Percentiles rank a stretch among this genome's conserved stretches.
Evolutionary conservation across 1,284 basidiomycete genomes (phyloP).

Genomic region (Exsudoporus floridanus): DNA sequence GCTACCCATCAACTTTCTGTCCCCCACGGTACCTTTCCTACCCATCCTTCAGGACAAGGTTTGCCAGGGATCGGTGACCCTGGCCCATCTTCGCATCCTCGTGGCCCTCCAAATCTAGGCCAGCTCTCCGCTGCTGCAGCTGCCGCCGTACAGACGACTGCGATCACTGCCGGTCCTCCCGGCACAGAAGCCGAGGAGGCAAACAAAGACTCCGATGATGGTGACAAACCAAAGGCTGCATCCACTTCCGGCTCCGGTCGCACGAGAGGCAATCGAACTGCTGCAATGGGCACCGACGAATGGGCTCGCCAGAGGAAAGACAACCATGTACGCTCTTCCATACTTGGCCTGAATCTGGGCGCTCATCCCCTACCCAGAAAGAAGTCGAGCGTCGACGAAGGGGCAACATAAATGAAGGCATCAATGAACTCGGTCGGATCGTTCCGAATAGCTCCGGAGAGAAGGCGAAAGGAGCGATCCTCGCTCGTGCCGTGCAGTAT

Average conservation of each 20-base stretch:
- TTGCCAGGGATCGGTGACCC: slow-evolving; percentile 51
- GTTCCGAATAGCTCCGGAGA: slow-evolving; percentile 86
- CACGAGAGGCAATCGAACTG: slow-evolving; percentile 46
- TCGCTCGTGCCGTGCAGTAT: slow-evolving; percentile 82
- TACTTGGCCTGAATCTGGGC: neutral
- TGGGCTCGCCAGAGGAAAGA: slow-evolving; percentile 83
- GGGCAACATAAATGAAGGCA: slow-evolving; percentile 94
- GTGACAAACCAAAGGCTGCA: slow-evolving; percentile 24
- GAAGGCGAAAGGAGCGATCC: slow-evolving; percentile 86
- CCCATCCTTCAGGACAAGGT: slow-evolving; percentile 18
- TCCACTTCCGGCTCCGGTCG: slow-evolving; percentile 39
- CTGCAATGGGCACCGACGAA: slow-evolving; percentile 70
- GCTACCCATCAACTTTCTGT: slow-evolving; percentile 23
- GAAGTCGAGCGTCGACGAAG: slow-evolving; percentile 93
- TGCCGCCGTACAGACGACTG: slow-evolving; percentile 40
- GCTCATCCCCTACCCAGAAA: slow-evolving; percentile 60
- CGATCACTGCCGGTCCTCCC: slow-evolving; percentile 34
- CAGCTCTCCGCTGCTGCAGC: slow-evolving; percentile 54
- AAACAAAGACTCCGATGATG: slow-evolving; percentile 39
- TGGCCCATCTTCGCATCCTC: slow-evolving; percentile 72
- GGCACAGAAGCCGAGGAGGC: slow-evolving; percentile 39
- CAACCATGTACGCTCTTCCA: slow-evolving; percentile 63
- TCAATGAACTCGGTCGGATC: slow-evolving; percentile 87
- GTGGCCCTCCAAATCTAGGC: slow-evolving; percentile 64
- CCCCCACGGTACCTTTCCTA: slow-evolving; percentile 15